phyloP scores from a whole-genome alignment of 768 basidiomycete species.

The Coprinellus micaceus region DNA sequence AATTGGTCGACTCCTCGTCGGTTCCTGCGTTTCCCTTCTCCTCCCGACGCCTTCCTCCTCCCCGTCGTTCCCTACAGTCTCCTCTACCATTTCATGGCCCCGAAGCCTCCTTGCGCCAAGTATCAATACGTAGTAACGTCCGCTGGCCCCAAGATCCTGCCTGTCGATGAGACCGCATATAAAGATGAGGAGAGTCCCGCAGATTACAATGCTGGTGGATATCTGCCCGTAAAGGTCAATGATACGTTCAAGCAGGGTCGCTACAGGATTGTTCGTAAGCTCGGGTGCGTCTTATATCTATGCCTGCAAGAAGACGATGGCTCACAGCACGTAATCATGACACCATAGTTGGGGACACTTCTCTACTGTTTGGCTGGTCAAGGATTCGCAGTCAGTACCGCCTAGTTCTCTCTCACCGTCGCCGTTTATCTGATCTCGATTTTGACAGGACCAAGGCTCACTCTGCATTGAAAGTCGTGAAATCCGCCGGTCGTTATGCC shows the following conservation, averaged over 20 bases:
- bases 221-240: constrained; percentile 74
- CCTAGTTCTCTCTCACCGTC: constrained; percentile 8
- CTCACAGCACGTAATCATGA: constrained; percentile 25
- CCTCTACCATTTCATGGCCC: constrained; percentile 50
- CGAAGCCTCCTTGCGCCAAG: constrained; percentile 62
- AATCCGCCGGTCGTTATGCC: constrained; percentile 91
- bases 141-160: constrained; percentile 64
- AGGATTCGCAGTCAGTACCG: constrained; percentile 63
- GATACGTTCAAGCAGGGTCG: constrained; percentile 83
- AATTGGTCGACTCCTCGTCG: constrained; percentile 10
- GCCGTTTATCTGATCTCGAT: constrained; percentile 4
- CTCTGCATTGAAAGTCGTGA: constrained; percentile 92
- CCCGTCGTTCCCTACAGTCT: neutral
- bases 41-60: constrained; percentile 15
- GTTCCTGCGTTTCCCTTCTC: constrained; percentile 5
- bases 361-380: constrained; percentile 90
- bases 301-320: constrained; percentile 3
- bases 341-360: constrained; percentile 85
- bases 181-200: constrained; percentile 83
- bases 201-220: constrained; percentile 79
- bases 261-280: constrained; percentile 84
- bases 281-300: constrained; percentile 54
- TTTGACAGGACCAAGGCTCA: constrained; percentile 60
- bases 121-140: constrained; percentile 74
- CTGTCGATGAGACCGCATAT: constrained; percentile 58